Conservation (phyloP, 345 rosid genomes). For the Trapa bicornis region DNA sequence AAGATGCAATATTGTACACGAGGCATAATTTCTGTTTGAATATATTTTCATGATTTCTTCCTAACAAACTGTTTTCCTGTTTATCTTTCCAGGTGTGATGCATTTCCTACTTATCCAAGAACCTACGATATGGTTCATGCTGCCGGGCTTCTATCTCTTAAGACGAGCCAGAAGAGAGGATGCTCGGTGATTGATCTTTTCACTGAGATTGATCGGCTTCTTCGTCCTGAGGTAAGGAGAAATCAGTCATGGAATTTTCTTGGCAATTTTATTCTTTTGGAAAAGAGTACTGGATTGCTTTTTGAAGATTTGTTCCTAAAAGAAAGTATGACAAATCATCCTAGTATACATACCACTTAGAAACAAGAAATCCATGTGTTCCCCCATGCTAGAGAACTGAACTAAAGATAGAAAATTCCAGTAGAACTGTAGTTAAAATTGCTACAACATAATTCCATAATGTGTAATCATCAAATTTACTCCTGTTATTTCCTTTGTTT, state of each 20-base stretch:
- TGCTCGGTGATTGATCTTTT: constrained; percentile 54
- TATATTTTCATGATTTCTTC: too few species aligned
- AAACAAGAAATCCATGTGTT: too few species aligned
- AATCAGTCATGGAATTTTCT: neutral
- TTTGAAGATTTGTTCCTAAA: neutral
- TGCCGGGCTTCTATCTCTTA: constrained; percentile 62
- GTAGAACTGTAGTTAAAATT: too few species aligned
- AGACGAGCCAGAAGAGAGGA: constrained; percentile 28
- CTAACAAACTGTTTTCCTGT: neutral
- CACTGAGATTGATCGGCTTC: constrained; percentile 75
- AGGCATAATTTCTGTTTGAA: neutral
- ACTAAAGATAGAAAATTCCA: too few species aligned
- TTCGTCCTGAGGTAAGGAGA: constrained; percentile 82
- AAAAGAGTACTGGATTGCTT: neutral
- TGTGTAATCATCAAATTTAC: too few species aligned
- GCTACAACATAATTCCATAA: too few species aligned
- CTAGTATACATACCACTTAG: too few species aligned
- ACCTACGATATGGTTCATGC: constrained; percentile 92
- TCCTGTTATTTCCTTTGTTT: too few species aligned
- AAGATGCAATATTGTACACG: neutral
- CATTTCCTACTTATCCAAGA: constrained; percentile 92
- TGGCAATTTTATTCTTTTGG: neutral
- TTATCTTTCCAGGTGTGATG: constrained; percentile 60
- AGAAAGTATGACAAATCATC: neutral
- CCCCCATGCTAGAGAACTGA: too few species aligned